phyloP scores from a whole-genome alignment of 2,329 filamentous ascomycete species.

The Emmonsiellopsis sp. region DNA sequence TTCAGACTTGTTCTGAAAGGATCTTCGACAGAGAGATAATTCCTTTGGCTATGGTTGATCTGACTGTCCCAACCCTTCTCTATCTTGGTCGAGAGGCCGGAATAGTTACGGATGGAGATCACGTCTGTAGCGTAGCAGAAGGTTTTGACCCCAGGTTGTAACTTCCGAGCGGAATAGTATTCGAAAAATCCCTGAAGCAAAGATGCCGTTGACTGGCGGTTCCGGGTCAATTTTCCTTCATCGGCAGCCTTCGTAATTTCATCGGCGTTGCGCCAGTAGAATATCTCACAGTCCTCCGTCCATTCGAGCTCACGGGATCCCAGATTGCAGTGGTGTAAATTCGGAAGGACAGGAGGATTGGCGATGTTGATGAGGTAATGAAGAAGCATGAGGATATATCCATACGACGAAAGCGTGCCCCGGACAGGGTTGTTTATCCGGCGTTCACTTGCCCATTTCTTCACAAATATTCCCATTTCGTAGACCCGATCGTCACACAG shows the following conservation, averaged over 20 bases:
- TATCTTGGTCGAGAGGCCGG: constrained; percentile 63
- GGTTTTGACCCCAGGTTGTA: neutral
- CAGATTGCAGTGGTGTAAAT: constrained; percentile 48
- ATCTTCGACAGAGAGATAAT: constrained; percentile 83
- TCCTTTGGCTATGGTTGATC: constrained; percentile 62
- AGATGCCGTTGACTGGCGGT: constrained; percentile 59
- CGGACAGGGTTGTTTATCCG: constrained; percentile 81
- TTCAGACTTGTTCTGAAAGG: constrained; percentile 86
- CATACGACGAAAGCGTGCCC: constrained; percentile 80
- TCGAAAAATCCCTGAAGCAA: constrained; percentile 79
- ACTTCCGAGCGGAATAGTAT: constrained; percentile 59
- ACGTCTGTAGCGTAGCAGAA: constrained; percentile 79
- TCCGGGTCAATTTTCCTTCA: constrained; percentile 54
- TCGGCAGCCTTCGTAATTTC: constrained; percentile 56
- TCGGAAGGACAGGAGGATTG: constrained; percentile 72
- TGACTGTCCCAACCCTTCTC: constrained; percentile 83
- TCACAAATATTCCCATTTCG: constrained; percentile 74
- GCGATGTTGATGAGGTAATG: constrained; percentile 83
- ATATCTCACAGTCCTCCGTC: constrained; percentile 60
- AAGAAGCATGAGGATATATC: constrained; percentile 84
- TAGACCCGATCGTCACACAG: constrained; percentile 68
- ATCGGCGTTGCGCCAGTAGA: constrained; percentile 68
- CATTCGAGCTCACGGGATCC: constrained; percentile 24
- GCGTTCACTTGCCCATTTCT: constrained; percentile 79
- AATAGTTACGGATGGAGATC: constrained; percentile 65